Conservation (phyloP, 371 early-diverging fungal genomes). For the Mortierella sp. region DNA sequence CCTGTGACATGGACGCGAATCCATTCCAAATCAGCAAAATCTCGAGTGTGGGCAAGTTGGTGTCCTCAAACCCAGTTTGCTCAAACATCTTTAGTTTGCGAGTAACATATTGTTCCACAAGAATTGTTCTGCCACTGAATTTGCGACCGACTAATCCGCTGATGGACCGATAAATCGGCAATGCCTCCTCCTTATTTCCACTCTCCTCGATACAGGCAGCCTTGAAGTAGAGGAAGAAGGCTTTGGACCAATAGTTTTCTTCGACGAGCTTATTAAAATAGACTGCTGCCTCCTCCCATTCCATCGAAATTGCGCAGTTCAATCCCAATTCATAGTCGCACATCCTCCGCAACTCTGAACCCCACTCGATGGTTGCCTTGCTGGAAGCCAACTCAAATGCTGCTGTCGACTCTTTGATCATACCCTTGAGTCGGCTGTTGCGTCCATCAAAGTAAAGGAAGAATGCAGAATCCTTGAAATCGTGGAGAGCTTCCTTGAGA, state of each 20-base stretch:
- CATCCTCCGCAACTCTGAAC: conserved; percentile 66
- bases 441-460: conserved; percentile 71
- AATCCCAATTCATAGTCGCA: conserved; percentile 73
- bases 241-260: conserved; percentile 72
- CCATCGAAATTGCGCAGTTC: conserved; percentile 65
- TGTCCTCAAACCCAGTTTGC: conserved; percentile 68
- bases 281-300: conserved; percentile 64
- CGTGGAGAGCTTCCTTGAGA: conserved; percentile 65
- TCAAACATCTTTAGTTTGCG: conserved; percentile 67
- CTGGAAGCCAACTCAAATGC: conserved; percentile 67
- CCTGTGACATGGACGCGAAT: conserved; percentile 65
- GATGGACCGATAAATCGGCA: conserved; percentile 64
- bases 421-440: conserved; percentile 64
- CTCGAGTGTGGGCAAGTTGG: conserved; percentile 66
- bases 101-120: conserved; percentile 67
- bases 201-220: conserved; percentile 69
- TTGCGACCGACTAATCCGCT: conserved; percentile 63
- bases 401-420: conserved; percentile 65
- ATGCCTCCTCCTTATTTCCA: conserved; percentile 65
- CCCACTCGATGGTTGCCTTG: conserved; percentile 66
- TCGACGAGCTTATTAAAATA: conserved; percentile 64
- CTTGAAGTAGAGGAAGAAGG: conserved; percentile 69
- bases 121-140: conserved; percentile 66
- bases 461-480: conserved; percentile 70
- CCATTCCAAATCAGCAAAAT: conserved; percentile 71